Conservation (phyloP, 306 rosid genomes). For the Biancaea sappan region DNA sequence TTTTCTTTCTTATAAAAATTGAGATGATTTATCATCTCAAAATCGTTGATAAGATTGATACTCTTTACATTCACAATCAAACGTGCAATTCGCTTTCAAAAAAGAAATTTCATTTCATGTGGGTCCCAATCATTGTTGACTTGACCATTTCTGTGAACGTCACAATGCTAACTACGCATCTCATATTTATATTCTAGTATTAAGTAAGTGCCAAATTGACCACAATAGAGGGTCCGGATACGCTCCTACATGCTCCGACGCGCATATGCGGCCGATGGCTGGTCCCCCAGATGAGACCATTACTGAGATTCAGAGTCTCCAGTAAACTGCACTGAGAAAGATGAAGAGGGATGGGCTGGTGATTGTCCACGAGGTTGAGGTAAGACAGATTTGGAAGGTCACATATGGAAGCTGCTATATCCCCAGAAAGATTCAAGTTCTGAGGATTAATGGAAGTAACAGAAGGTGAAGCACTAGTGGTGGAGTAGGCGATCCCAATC, state of each 20-base stretch:
- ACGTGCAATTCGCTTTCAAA: not conserved
- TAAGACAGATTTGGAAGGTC: conserved; percentile 54
- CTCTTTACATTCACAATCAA: not conserved
- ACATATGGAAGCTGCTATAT: conserved; percentile 69
- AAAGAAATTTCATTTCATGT: not conserved
- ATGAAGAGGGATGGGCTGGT: conserved; percentile 86
- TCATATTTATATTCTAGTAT: no score
- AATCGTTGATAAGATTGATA: no score
- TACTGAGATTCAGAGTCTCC: conserved; percentile 77
- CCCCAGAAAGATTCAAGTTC: conserved; percentile 77
- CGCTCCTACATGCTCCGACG: no score
- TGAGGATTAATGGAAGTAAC: conserved; percentile 69
- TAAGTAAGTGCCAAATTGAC: not conserved
- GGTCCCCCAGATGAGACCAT: conserved; percentile 87
- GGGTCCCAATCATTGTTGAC: not conserved
- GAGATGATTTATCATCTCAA: no score
- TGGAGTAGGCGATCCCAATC: conserved; percentile 66
- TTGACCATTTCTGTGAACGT: not conserved
- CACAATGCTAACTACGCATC: not conserved
- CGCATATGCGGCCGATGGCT: no score
- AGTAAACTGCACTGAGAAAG: conserved; percentile 69
- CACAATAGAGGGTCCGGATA: no score
- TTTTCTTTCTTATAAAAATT: no score
- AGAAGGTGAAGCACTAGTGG: conserved; percentile 45
- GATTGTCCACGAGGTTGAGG: conserved; percentile 80